A percentile compares a stretch with the other conserved stretches of the same genome.
phyloP scores from a whole-genome alignment of 2,329 filamentous ascomycete genomes.

The Malbranchea zuffiana region DNA sequence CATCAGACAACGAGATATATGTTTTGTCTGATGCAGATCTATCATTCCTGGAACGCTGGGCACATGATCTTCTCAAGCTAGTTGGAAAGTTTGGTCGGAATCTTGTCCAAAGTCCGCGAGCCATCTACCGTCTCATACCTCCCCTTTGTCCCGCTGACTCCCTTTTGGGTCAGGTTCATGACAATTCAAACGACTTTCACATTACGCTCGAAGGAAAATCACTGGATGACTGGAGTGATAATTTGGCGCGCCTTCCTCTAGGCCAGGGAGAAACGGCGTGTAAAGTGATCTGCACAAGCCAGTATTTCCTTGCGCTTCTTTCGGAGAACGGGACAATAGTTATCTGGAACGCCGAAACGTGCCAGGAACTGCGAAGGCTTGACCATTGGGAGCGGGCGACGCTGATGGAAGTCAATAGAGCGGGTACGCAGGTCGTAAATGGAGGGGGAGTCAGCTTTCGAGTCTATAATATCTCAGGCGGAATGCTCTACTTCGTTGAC shows the following conservation, averaged over 20 bases:
- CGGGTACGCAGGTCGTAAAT: slow-evolving; percentile 14
- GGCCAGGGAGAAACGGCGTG: slow-evolving; percentile 7
- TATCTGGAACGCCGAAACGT: slow-evolving; percentile 19
- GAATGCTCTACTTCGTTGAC: slow-evolving; percentile 9
- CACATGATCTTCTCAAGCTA: slow-evolving; percentile 27
- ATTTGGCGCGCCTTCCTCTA: slow-evolving; percentile 14
- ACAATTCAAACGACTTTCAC: slow-evolving; percentile 10
- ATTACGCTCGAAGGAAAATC: slow-evolving; percentile 17
- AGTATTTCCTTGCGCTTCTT: slow-evolving; percentile 18
- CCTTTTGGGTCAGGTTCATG: slow-evolving; percentile 26
- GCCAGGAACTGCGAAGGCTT: slow-evolving; percentile 15
- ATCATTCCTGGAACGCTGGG: slow-evolving; percentile 22
- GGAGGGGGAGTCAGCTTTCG: slow-evolving; percentile 15
- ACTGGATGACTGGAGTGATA: slow-evolving; percentile 14
- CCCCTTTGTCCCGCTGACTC: slow-evolving; percentile 32
- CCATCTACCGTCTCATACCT: slow-evolving; percentile 31
- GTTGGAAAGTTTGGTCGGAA: slow-evolving; percentile 27
- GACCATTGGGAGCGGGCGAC: slow-evolving; percentile 16
- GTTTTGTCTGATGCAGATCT: slow-evolving; percentile 15
- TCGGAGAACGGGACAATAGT: slow-evolving; percentile 16
- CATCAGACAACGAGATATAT: slow-evolving; percentile 5
- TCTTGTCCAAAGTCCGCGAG: slow-evolving; percentile 20
- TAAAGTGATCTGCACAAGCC: slow-evolving; percentile 14
- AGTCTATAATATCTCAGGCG: slow-evolving; percentile 16
- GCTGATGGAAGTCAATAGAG: slow-evolving; percentile 12